Evolutionary conservation across 2,329 filamentous ascomycete species (phyloP), one percentile per base, ranked within the genome.

Genomic region (Pseudodiploospora longispora): DNA sequence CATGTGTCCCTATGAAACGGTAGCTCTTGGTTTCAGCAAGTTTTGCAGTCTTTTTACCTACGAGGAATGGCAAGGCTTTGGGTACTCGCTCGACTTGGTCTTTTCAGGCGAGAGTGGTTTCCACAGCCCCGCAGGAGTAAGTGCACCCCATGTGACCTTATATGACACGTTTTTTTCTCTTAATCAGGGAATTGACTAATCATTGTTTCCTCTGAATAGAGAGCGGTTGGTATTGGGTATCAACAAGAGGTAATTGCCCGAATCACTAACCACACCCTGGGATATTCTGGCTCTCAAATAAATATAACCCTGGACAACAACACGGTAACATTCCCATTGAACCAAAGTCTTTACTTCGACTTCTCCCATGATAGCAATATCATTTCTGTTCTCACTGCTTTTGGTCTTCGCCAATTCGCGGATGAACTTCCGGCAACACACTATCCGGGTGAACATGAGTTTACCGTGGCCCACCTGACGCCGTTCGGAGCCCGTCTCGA

Each of bases 341-440:
- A 87, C 57, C 86, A 90, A 58, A 75, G 69, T 27, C 69, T 90
- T 10, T 87, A 88, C 60, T 76, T 89, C 40, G 85, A 89, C 66
- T 89, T 89, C 60, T 82, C 77, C 10, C 85, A 90, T 60, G 85
- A 90, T 62, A 83, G 82, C 30, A 86, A 85, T 58, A 85, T 87
- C 47, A 70, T 82, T 53, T 75, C 75, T 28, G 76, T 88, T 50
- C 66, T 89, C 4, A 80, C 83, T 0, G 85, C 85, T 0, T 85
- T 90, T 48, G 84, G 84, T 1, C 69, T 89, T 38, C 78, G 66
- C 3, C 85, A 89, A 56, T 88, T 90, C 56, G 67, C 71, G 2
- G 68, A 75, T 19, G 65, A 75, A 10, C 68, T 88, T 4, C 77
- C 80, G 1, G 66, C 74, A 2, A 68, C 71, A 8, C 61, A 66